phyloP scores from a whole-genome alignment of 805 yeast genomes.

The Candida qinlingensis region DNA sequence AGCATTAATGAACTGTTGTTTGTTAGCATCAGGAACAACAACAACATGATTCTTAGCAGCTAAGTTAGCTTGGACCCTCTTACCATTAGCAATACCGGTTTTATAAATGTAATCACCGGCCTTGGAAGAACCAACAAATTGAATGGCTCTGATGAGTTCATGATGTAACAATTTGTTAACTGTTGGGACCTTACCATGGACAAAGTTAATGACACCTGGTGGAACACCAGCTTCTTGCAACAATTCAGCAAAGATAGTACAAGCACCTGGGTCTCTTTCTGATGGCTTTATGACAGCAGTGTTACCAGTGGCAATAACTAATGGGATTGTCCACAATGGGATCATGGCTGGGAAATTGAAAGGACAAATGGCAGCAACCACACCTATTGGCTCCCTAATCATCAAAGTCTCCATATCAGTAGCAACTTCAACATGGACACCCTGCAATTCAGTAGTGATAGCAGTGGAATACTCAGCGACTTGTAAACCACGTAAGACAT shows the following conservation, averaged over 20 bases:
- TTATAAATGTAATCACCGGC: slow-evolving; percentile 71
- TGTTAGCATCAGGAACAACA: slow-evolving; percentile 67
- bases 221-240: slow-evolving; percentile 69
- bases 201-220: slow-evolving; percentile 62
- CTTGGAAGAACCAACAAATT: slow-evolving; percentile 71
- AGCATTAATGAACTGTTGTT: slow-evolving; percentile 56
- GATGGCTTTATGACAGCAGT: slow-evolving; percentile 65
- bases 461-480: slow-evolving; percentile 74
- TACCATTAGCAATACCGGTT: slow-evolving; percentile 64
- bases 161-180: slow-evolving; percentile 67
- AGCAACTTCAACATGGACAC: slow-evolving; percentile 60
- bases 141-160: slow-evolving; percentile 65
- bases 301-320: slow-evolving; percentile 60
- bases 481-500: slow-evolving; percentile 70
- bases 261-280: slow-evolving; percentile 77
- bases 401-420: slow-evolving; percentile 72
- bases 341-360: slow-evolving; percentile 85
- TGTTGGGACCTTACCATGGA: slow-evolving; percentile 68
- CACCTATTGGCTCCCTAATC: slow-evolving; percentile 68
- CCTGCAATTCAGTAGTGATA: slow-evolving; percentile 59
- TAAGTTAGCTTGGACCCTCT: slow-evolving; percentile 70
- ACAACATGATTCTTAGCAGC: slow-evolving; percentile 77
- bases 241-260: slow-evolving; percentile 65
- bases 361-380: slow-evolving; percentile 74
- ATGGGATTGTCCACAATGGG: slow-evolving; percentile 51